Conservation (phyloP, 2,329 filamentous ascomycete genomes). For the Diaporthe sp. region DNA sequence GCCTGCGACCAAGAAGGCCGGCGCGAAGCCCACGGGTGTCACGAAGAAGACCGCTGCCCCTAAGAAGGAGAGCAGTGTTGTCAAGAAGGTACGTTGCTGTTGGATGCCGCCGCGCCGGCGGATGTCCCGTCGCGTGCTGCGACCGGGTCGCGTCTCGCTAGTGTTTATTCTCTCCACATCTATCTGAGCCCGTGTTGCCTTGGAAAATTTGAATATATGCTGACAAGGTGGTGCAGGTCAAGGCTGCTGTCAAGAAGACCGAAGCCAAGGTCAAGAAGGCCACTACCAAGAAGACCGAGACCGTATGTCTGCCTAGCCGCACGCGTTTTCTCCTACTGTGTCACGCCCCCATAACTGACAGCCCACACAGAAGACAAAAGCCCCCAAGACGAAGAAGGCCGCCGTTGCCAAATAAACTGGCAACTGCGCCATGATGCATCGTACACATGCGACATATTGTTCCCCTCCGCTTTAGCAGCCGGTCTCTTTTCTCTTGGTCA, state of each 20-base stretch:
- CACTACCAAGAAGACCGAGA: slow-evolving; percentile 42
- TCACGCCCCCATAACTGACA: slow-evolving; percentile 3
- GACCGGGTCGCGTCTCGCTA: not conserved
- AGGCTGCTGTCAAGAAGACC: slow-evolving; percentile 48
- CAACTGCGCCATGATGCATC: not conserved
- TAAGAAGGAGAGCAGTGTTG: slow-evolving; percentile 52
- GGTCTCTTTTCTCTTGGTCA: slow-evolving; percentile 34
- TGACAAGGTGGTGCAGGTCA: slow-evolving; percentile 45
- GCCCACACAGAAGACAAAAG: slow-evolving; percentile 47
- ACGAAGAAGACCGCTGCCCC: slow-evolving; percentile 55
- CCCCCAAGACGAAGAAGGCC: slow-evolving; percentile 49
- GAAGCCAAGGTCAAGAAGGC: slow-evolving; percentile 46
- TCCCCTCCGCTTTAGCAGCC: slow-evolving; percentile 7
- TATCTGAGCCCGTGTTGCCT: not conserved
- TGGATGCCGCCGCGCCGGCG: not conserved
- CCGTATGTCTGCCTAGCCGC: slow-evolving; percentile 37
- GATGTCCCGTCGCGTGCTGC: not conserved
- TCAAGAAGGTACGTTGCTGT: slow-evolving; percentile 48
- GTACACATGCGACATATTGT: not conserved
- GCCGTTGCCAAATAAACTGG: slow-evolving; percentile 43
- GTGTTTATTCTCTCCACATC: not conserved
- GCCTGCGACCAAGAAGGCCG: slow-evolving; percentile 45
- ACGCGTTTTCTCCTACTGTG: not conserved
- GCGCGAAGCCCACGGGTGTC: slow-evolving; percentile 50
- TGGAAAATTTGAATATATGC: not conserved